Conservation (phyloP, 2,329 filamentous ascomycete species). For the Colletotrichum ledebouriae region DNA sequence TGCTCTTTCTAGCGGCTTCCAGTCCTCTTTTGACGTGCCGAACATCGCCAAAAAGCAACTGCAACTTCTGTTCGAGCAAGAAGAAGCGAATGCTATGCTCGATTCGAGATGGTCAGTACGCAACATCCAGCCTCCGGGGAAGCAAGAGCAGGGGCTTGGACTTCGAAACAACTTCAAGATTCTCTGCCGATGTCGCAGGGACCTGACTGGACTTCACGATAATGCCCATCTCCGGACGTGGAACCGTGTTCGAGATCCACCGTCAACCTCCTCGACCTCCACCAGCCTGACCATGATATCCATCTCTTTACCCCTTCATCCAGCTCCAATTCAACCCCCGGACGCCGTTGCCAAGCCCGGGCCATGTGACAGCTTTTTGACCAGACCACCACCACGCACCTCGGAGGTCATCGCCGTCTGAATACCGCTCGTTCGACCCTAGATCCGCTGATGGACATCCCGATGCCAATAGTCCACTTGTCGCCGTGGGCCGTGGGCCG, state of each 20-base stretch:
- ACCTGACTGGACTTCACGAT: too few relatives aligned
- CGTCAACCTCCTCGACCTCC: conserved; percentile 14
- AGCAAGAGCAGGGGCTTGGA: too few relatives aligned
- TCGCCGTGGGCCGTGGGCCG: conserved; percentile 25
- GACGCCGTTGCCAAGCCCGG: conserved; percentile 35
- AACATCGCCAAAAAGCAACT: conserved; percentile 1
- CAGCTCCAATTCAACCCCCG: conserved; percentile 18
- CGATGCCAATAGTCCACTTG: conserved; percentile 18
- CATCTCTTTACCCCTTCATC: conserved; percentile 18
- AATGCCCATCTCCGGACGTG: conserved; percentile 7
- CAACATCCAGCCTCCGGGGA: too few relatives aligned
- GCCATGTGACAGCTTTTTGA: conserved; percentile 21
- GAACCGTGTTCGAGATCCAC: conserved; percentile 17
- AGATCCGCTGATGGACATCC: conserved; percentile 15
- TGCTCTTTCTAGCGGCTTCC: conserved; percentile 30
- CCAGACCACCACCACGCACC: background rate
- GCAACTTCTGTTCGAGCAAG: conserved; percentile 2
- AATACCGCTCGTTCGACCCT: conserved; percentile 13
- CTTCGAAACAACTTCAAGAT: too few relatives aligned
- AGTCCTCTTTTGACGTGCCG: conserved; percentile 22
- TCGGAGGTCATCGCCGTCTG: conserved; percentile 27
- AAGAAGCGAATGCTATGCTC: conserved; percentile 7
- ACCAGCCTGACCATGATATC: conserved; percentile 19
- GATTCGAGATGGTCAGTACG: background rate
- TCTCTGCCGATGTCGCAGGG: too few relatives aligned